Conservation (phyloP, 768 basidiomycete species). For the Punctularia strigosozonata region DNA sequence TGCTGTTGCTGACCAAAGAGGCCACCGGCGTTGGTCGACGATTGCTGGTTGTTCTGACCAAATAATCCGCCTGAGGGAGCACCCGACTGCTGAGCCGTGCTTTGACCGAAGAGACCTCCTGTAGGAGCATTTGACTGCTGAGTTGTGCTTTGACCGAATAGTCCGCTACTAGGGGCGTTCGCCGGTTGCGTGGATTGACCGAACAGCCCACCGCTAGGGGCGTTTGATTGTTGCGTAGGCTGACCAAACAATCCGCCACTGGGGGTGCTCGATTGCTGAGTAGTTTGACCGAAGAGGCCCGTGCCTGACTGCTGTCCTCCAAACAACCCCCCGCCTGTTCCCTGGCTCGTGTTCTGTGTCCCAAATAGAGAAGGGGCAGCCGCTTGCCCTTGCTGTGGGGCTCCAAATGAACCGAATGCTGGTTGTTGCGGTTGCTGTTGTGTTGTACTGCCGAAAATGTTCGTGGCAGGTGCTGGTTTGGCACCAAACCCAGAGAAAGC, state of each 20-base stretch:
- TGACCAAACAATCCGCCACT: background rate
- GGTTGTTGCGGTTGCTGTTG: conserved; percentile 12
- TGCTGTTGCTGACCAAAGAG: conserved; percentile 14
- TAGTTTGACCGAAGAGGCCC: conserved; percentile 3
- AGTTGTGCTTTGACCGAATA: background rate
- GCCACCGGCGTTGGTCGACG: conserved; percentile 8
- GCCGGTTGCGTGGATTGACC: conserved; percentile 5
- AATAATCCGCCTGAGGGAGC: background rate
- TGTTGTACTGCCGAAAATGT: conserved; percentile 3
- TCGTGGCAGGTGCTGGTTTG: conserved; percentile 19
- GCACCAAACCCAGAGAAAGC: conserved; percentile 26
- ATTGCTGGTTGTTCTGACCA: conserved; percentile 12
- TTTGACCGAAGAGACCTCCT: conserved; percentile 5
- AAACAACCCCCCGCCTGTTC: background rate
- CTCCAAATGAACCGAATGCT: conserved; percentile 7
- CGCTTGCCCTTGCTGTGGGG: conserved; percentile 1
- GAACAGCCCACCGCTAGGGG: background rate
- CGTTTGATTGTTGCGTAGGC: background rate
- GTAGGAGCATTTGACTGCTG: background rate
- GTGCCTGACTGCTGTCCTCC: conserved; percentile 8
- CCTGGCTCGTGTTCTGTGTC: conserved; percentile 7
- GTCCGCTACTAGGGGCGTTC: background rate
- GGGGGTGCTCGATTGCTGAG: too few relatives aligned
- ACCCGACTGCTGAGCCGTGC: background rate
- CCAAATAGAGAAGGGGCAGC: conserved; percentile 11